Evolutionary conservation across 345 rosid genomes (phyloP).

Genomic region (Abelmoschus esculentus): DNA sequence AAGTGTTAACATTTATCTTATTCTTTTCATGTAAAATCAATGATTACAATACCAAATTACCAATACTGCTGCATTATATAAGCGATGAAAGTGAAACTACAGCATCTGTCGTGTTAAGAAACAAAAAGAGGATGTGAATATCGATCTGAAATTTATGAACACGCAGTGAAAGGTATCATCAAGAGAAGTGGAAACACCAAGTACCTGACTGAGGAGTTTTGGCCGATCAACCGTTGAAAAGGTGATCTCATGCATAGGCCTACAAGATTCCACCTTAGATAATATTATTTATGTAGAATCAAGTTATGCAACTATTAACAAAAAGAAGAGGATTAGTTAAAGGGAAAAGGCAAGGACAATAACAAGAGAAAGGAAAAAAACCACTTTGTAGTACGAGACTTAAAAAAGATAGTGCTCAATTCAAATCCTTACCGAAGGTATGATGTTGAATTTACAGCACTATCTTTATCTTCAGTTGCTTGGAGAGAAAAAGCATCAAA

Average conservation of each 20-base stretch:
- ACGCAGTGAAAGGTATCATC: background rate
- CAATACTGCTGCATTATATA: background rate
- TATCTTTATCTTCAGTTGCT: constrained; percentile 50
- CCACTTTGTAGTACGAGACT: background rate
- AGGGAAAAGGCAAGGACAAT: background rate
- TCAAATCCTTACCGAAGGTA: constrained; percentile 25
- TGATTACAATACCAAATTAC: background rate
- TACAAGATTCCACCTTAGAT: constrained; percentile 29
- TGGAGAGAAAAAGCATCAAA: constrained; percentile 55
- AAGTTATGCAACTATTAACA: background rate
- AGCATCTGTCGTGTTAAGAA: background rate
- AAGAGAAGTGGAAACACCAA: constrained; percentile 16
- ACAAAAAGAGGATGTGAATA: background rate
- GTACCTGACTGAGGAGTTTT: constrained; percentile 87
- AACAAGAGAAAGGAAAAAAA: background rate
- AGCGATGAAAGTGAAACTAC: background rate
- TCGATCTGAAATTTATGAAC: background rate
- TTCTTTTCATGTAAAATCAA: background rate
- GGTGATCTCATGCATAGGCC: constrained; percentile 96
- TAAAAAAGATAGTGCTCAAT: background rate
- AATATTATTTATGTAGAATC: background rate
- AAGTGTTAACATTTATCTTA: constrained; percentile 22
- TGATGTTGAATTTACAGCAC: constrained; percentile 41
- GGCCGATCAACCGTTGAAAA: constrained; percentile 90
- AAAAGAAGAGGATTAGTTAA: background rate